Evolutionary conservation across 495 filamentous ascomycete genomes (phyloP).

Genomic region (Talaromyces thailandensis): DNA sequence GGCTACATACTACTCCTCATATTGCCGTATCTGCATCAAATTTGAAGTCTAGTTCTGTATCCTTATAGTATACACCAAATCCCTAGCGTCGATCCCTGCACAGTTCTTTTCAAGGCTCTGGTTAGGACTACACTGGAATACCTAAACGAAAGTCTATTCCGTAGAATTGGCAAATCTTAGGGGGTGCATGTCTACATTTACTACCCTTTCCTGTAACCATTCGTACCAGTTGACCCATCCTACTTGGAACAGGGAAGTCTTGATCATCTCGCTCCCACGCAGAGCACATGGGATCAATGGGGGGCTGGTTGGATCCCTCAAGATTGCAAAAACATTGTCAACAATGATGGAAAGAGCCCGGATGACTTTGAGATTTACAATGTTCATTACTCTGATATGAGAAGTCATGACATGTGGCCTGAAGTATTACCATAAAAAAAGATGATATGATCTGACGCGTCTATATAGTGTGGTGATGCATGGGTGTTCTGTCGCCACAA

Average conservation of each 20-base stretch:
- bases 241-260: slow-evolving; percentile 9
- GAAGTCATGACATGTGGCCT: background rate
- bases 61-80: too few relatives aligned
- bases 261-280: slow-evolving; percentile 4
- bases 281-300: slow-evolving; percentile 8
- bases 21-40: too few relatives aligned
- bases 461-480: slow-evolving; percentile 12
- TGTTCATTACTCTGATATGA: slow-evolving; percentile 19
- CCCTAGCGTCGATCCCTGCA: too few relatives aligned
- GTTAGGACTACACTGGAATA: too few relatives aligned
- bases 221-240: background rate
- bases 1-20: too few relatives aligned
- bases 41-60: too few relatives aligned
- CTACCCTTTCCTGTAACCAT: background rate
- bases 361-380: slow-evolving; percentile 19
- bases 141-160: background rate
- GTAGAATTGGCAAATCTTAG: background rate
- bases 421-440: background rate
- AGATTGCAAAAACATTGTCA: slow-evolving; percentile 13
- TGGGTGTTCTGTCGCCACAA: slow-evolving; percentile 26
- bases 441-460: background rate
- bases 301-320: slow-evolving; percentile 15
- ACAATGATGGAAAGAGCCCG: slow-evolving; percentile 7
- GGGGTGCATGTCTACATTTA: background rate
- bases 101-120: too few relatives aligned